A percentile compares a stretch with the other conserved stretches of the same genome.
Evolutionary conservation across 805 yeast genomes (phyloP).

Genomic region (Nakazawaea wickerhamii): DNA sequence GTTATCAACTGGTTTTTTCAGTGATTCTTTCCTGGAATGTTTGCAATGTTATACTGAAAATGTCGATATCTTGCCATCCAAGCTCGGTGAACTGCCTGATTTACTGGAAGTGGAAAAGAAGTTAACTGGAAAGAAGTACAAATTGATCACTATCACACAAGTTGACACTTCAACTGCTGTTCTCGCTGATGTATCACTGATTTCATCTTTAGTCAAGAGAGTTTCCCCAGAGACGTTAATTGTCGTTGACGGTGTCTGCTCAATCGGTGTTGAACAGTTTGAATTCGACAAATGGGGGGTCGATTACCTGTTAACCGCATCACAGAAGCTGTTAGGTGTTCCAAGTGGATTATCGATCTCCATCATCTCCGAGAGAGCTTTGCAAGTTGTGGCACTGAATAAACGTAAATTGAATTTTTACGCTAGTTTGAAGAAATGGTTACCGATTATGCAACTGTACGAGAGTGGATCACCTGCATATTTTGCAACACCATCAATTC

Average conservation of each 20-base stretch:
- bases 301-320: conserved; percentile 85
- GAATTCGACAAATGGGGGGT: conserved; percentile 87
- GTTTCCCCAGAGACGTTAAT: conserved; percentile 76
- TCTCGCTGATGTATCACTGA: conserved; percentile 59
- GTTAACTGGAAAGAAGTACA: conserved; percentile 47
- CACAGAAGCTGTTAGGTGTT: conserved; percentile 93
- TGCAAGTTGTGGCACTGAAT: conserved; percentile 49
- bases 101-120: conserved; percentile 48
- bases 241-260: conserved; percentile 92
- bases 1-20: conserved; percentile 85
- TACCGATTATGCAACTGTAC: conserved; percentile 81
- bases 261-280: conserved; percentile 82
- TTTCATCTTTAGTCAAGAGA: conserved; percentile 55
- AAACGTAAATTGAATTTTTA: conserved; percentile 45
- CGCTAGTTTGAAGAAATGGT: conserved; percentile 77
- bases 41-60: conserved; percentile 67
- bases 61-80: conserved; percentile 69
- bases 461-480: conserved; percentile 77
- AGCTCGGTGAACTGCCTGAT: conserved; percentile 67
- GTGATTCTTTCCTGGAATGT: conserved; percentile 76
- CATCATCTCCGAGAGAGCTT: conserved; percentile 70
- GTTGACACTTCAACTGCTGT: conserved; percentile 98
- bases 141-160: conserved; percentile 80
- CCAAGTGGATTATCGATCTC: conserved; percentile 89
- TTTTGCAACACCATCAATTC: conserved; percentile 97